Percentiles rank a stretch among this genome's conserved stretches.
Conservation (phyloP, 306 rosid species). For the Fragaria nilgerrensis region DNA sequence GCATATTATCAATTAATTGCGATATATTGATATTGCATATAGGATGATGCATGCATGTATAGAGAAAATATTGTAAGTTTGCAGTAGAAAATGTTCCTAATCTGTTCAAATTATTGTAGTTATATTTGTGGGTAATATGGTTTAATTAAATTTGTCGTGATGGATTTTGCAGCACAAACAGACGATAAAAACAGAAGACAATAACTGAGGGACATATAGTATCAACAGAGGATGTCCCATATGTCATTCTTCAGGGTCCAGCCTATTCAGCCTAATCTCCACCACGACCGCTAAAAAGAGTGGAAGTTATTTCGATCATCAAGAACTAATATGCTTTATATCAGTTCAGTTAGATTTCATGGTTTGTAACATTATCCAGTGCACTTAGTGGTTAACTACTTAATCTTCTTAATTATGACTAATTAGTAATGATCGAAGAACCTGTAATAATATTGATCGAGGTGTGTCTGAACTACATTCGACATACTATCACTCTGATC, state of each 20-base stretch:
- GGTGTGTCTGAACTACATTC: not conserved
- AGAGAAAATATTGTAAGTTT: not conserved
- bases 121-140: not conserved
- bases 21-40: too few relatives aligned
- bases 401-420: not conserved
- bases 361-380: not conserved
- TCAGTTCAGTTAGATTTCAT: not conserved
- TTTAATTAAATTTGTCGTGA: not conserved
- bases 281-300: slow-evolving; percentile 28
- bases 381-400: not conserved
- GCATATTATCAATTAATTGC: too few relatives aligned
- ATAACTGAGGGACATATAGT: not conserved
- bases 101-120: not conserved
- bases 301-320: not conserved
- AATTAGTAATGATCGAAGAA: not conserved
- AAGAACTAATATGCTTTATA: not conserved
- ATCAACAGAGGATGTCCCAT: not conserved
- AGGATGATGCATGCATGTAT: not conserved
- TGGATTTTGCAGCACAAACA: not conserved
- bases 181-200: not conserved
- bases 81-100: not conserved
- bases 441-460: not conserved
- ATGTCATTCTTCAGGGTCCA: slow-evolving; percentile 55
- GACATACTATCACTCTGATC: not conserved
- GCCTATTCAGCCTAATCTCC: slow-evolving; percentile 29